These are phyloP conservation scores for Ashbya aceris DNA, from an alignment of 1,139 yeast species.

Conservation along the genomic window DNA sequence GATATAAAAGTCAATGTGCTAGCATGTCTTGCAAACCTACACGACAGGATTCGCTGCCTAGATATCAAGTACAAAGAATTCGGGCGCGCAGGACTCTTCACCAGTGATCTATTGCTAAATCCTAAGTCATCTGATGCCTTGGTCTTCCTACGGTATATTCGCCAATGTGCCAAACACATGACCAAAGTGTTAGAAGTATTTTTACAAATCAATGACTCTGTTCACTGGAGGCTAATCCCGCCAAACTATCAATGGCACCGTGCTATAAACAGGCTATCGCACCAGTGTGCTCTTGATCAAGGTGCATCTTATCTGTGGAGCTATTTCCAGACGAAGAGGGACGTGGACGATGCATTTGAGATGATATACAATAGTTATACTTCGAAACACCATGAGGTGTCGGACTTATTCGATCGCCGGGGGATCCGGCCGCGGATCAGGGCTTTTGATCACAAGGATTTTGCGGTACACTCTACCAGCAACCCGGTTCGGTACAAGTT, in stretches of 20 bases:
- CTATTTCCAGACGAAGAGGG: conserved; percentile 36
- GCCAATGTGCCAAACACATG: conserved; percentile 32
- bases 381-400: conserved; percentile 26
- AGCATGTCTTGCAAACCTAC: conserved; percentile 14
- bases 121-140: conserved; percentile 31
- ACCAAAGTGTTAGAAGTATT: conserved; percentile 19
- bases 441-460: conserved; percentile 34
- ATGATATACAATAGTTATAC: conserved; percentile 35
- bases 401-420: conserved; percentile 8
- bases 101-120: conserved; percentile 29
- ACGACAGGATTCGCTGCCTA: conserved; percentile 25
- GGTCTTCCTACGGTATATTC: conserved; percentile 30
- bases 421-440: conserved; percentile 19
- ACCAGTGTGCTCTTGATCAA: conserved; percentile 37
- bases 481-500: conserved; percentile 29
- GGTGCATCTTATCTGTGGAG: conserved; percentile 38
- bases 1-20: conserved; percentile 10
- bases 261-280: conserved; percentile 35
- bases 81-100: conserved; percentile 29
- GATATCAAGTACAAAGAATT: conserved; percentile 31
- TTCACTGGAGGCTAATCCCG: conserved; percentile 29
- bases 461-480: conserved; percentile 32
- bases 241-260: conserved; percentile 36
- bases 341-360: conserved; percentile 42
- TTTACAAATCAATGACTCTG: conserved; percentile 14